Base-by-base conservation (phyloP, 176 grass and related monocot species). In the Areca catechu region DNA sequence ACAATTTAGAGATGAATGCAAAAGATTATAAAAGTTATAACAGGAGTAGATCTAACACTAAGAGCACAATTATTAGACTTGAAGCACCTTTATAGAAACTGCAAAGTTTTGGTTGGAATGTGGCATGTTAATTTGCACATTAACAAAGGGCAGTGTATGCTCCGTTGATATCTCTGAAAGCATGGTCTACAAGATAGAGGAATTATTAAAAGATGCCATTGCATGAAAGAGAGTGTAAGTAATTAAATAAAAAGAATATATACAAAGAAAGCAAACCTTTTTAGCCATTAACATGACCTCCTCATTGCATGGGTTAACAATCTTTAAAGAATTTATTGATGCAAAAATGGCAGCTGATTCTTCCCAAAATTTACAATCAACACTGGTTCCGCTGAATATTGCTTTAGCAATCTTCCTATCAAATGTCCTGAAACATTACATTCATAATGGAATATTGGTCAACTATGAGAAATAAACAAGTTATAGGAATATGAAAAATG, bases 361-460 rank as follows among this genome's bases (percentile, higher is more conserved):
- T 67, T 97, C 83, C 80, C 80, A 88, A 55, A 88, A 60, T 91
- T 91, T 77, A 64, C 67, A 90, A 73, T 97, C 86, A 65, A 77
- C 59, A 63, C 75, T 58, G 71, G 88, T 70, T 24, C 80, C 83
- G 71, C 56, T 24, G 57, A 87, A 81, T 58, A 66, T 52, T 56
- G 63, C 66, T 79, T 91, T 51, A 17, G 79, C 81, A 85, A 90
- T 68, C 49, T 79, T 88, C 58, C 61, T 65, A 55, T 22, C 64
- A 22, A 54, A 58, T 62, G 24, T 63, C 54, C 83, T 97, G 61
- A 53, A 80, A 24, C 22, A 83, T 71, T 63, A 74, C 15, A 57
- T 53, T 18, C 5, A 71, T 15, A 66, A 0, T 43, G 30, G 30
- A 34, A 34, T 34, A 34, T 34, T 34, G 30, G 9, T 34, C 30